phyloP scores from a whole-genome alignment of 768 basidiomycete species.

The Lyophyllum atratum region DNA sequence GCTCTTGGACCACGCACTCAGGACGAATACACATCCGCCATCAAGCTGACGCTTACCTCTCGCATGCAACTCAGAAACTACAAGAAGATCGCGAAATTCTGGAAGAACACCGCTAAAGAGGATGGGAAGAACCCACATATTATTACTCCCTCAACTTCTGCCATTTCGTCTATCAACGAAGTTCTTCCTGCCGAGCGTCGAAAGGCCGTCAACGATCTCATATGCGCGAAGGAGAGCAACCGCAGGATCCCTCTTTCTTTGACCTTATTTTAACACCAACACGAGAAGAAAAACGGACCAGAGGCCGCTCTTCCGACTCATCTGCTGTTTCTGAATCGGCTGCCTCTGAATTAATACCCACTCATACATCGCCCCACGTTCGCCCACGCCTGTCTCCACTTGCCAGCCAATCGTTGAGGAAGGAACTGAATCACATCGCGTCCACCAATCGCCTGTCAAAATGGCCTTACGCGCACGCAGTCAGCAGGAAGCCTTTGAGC shows the following conservation, averaged over 20 bases:
- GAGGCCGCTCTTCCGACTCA: not conserved
- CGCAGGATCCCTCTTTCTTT: slow-evolving; percentile 14
- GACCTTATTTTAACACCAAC: not conserved
- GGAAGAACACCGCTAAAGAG: slow-evolving; percentile 45
- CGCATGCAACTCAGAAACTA: slow-evolving; percentile 47
- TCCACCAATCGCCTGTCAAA: slow-evolving; percentile 9
- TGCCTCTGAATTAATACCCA: slow-evolving; percentile 8
- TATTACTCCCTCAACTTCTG: slow-evolving; percentile 42
- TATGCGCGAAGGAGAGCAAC: slow-evolving; percentile 15
- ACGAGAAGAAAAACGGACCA: not conserved
- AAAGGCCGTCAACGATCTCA: slow-evolving; percentile 41
- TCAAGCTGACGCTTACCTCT: slow-evolving; percentile 44
- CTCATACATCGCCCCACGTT: slow-evolving; percentile 21
- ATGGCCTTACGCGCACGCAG: slow-evolving; percentile 3
- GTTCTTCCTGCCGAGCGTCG: slow-evolving; percentile 34
- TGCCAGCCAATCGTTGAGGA: slow-evolving; percentile 28
- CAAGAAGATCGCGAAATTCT: slow-evolving; percentile 44
- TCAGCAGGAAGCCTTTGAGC: slow-evolving; percentile 5
- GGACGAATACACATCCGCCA: slow-evolving; percentile 46
- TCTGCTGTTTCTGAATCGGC: not conserved
- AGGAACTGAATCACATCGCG: slow-evolving; percentile 16
- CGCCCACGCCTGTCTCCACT: slow-evolving; percentile 24
- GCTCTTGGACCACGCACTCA: slow-evolving; percentile 33
- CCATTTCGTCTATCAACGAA: slow-evolving; percentile 38
- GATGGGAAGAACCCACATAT: slow-evolving; percentile 21